A percentile compares a stretch with the other conserved stretches of the same genome.
These are phyloP conservation scores for Bidens hawaiensis DNA, from an alignment of 140 eudicot genomes.

Conservation along the genomic window DNA sequence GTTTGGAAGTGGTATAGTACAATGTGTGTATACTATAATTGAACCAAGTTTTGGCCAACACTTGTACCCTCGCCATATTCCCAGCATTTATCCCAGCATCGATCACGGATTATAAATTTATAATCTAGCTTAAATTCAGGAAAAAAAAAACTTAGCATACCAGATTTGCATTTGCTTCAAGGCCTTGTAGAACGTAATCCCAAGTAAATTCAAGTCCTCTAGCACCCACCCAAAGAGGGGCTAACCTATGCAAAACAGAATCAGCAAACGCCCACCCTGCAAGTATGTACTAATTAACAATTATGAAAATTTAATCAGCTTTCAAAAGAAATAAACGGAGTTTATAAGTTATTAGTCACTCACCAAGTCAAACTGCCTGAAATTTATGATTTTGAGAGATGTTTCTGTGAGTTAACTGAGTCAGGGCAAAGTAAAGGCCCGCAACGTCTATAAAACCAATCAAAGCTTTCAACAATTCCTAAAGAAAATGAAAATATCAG, in stretches of 20 bases:
- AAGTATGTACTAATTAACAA: slow-evolving; percentile 12
- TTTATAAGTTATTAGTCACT: slow-evolving; percentile 25
- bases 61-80: no score
- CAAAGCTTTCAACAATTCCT: slow-evolving; percentile 89
- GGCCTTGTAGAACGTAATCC: slow-evolving; percentile 94
- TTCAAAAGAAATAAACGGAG: not conserved
- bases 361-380: slow-evolving; percentile 98
- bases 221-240: slow-evolving; percentile 99
- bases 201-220: slow-evolving; percentile 97
- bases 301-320: not conserved
- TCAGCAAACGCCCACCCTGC: slow-evolving; percentile 99
- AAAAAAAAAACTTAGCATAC: slow-evolving; percentile 33
- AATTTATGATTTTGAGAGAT: slow-evolving; percentile 97
- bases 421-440: slow-evolving; percentile 93
- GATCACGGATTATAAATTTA: no score
- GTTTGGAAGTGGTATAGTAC: no score
- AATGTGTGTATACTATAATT: no score
- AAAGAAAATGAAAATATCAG: slow-evolving; percentile 14
- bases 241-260: slow-evolving; percentile 88
- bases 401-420: slow-evolving; percentile 92
- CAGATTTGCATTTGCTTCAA: slow-evolving; percentile 97
- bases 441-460: slow-evolving; percentile 95
- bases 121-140: not conserved
- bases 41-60: no score
- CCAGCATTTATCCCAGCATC: not conserved